A percentile compares a stretch with the other conserved stretches of the same genome.
phyloP scores from a whole-genome alignment of 352 stramenopile genomes.

The Globisporangium apiculatum region DNA sequence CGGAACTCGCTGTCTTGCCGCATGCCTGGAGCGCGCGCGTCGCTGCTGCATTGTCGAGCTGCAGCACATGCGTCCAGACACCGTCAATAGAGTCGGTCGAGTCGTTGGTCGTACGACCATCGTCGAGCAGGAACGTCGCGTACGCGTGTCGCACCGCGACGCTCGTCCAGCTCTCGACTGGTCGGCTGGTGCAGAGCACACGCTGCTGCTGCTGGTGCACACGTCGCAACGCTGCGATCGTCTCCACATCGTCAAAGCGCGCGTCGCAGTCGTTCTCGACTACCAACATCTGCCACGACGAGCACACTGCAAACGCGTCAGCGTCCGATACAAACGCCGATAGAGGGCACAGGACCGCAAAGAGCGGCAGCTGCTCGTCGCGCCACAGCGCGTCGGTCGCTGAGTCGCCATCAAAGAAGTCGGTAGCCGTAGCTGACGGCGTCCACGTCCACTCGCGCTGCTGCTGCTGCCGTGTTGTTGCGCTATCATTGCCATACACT shows the following conservation, averaged over 20 bases:
- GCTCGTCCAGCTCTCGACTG: constrained; percentile 53
- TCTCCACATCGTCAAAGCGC: constrained; percentile 34
- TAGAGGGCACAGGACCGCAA: constrained; percentile 58
- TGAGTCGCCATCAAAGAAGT: constrained; percentile 13
- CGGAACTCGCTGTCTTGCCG: constrained; percentile 33
- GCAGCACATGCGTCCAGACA: neutral
- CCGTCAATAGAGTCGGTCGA: constrained; percentile 7
- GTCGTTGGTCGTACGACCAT: constrained; percentile 7
- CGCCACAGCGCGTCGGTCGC: constrained; percentile 38
- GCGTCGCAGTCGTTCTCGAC: constrained; percentile 61
- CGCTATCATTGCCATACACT: constrained; percentile 35
- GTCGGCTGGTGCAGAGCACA: constrained; percentile 53
- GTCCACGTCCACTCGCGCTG: constrained; percentile 47
- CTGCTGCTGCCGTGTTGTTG: constrained; percentile 29
- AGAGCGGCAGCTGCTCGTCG: constrained; percentile 34
- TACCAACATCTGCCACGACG: constrained; percentile 62
- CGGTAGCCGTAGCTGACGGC: neutral
- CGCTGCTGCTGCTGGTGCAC: constrained; percentile 43
- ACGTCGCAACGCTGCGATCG: constrained; percentile 30
- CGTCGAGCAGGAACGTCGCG: constrained; percentile 39
- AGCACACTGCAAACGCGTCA: constrained; percentile 36
- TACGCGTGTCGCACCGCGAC: constrained; percentile 31
- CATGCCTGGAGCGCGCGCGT: constrained; percentile 33
- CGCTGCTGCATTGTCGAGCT: constrained; percentile 43
- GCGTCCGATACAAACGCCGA: constrained; percentile 43